These are phyloP conservation scores for Amanita muscaria DNA, from an alignment of 768 basidiomycete species.

Conservation along the genomic window DNA sequence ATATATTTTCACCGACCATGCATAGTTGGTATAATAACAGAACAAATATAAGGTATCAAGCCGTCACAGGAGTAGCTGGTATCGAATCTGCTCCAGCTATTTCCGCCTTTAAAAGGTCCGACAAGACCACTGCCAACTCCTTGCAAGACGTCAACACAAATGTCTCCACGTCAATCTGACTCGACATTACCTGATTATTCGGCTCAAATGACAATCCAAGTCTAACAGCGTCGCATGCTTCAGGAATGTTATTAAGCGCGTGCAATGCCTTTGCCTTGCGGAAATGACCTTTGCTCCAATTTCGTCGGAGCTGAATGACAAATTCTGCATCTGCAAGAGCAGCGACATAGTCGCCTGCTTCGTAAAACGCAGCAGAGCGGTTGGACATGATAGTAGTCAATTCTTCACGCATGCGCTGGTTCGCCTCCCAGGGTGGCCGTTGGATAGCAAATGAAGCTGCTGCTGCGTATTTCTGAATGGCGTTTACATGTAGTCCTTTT, in stretches of 20 bases:
- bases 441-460: constrained; percentile 71
- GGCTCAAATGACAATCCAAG: constrained; percentile 83
- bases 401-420: constrained; percentile 79
- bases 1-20: too few relatives aligned
- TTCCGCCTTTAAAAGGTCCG: background rate
- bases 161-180: background rate
- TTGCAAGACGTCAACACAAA: background rate
- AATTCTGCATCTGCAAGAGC: constrained; percentile 87
- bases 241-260: constrained; percentile 55
- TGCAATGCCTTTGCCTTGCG: constrained; percentile 85
- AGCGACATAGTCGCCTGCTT: constrained; percentile 63
- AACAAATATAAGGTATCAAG: too few relatives aligned
- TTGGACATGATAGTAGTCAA: constrained; percentile 86
- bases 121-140: background rate
- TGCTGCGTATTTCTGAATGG: constrained; percentile 71
- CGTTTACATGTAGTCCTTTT: constrained; percentile 52
- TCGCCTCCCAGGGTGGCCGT: constrained; percentile 86
- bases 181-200: constrained; percentile 27
- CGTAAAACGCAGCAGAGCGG: constrained; percentile 80
- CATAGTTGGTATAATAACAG: too few relatives aligned
- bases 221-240: constrained; percentile 75
- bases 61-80: background rate
- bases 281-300: constrained; percentile 96
- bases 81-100: background rate
- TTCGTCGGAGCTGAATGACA: constrained; percentile 73